phyloP scores from a whole-genome alignment of 768 basidiomycete species.

The Lentinula boryana region DNA sequence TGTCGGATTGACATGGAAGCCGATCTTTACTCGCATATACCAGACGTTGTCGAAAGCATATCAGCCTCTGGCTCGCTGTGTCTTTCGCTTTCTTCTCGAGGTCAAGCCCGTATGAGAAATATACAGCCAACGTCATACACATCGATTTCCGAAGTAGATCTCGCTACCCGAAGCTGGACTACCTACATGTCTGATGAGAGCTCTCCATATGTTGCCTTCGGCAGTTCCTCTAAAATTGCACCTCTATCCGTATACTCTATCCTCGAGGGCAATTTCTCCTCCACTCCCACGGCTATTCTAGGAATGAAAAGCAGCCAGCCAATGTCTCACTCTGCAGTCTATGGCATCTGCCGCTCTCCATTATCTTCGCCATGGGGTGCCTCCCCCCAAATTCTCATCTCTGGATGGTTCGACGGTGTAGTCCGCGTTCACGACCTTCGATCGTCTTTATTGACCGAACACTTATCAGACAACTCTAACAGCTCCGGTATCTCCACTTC shows the following conservation, averaged over 20 bases:
- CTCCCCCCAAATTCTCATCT: constrained; percentile 65
- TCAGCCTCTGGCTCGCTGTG: constrained; percentile 37
- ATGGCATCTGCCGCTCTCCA: constrained; percentile 60
- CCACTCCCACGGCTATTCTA: constrained; percentile 43
- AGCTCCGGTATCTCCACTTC: constrained; percentile 6
- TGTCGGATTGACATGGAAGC: constrained; percentile 13
- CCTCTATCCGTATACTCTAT: constrained; percentile 59
- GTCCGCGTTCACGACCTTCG: constrained; percentile 76
- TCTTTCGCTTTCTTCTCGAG: constrained; percentile 54
- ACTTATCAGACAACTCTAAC: constrained; percentile 5
- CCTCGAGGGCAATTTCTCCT: constrained; percentile 36
- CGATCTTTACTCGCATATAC: constrained; percentile 10
- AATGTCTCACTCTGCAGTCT: constrained; percentile 50
- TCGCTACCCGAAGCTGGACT: constrained; percentile 57
- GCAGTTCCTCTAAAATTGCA: constrained; percentile 44
- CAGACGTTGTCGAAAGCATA: constrained; percentile 51
- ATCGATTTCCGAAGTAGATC: constrained; percentile 27
- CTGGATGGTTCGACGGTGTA: constrained; percentile 79
- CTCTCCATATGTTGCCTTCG: constrained; percentile 62
- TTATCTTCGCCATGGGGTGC: constrained; percentile 61
- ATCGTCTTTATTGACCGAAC: constrained; percentile 19
- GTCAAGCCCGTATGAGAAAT: constrained; percentile 37
- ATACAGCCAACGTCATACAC: constrained; percentile 14
- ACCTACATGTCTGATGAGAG: constrained; percentile 48
- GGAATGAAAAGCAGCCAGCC: constrained; percentile 24